Evolutionary conservation across 2,329 filamentous ascomycete species (phyloP), one percentile per base, ranked within the genome.

Genomic region (Cercospora beticola): DNA sequence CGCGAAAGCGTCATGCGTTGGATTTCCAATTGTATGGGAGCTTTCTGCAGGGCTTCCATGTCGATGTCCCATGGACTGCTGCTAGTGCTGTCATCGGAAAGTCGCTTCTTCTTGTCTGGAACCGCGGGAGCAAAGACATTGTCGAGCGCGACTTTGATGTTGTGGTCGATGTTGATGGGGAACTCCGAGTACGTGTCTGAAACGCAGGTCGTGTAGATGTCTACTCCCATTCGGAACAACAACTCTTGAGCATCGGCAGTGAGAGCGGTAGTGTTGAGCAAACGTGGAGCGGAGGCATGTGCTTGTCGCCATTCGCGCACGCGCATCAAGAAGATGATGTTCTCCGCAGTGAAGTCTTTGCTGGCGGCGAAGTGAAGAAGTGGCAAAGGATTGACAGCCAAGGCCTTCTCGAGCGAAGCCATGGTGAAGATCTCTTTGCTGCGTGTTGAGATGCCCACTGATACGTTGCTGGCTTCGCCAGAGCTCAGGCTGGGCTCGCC

Each of bases 311-410:
- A 90, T 67, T 84, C 82, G 2, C 83, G 81, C 8, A 90, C 84
- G 49, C 83, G 81, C 8, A 84, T 86, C 5, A 91, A 79, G 76
- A 91, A 91, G 58, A 88, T 85, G 71, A 91, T 88, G 75, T 92
- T 92, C 76, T 92, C 89, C 14, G 88, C 89, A 0, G 89, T 90
- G 75, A 91, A 91, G 72, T 91, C 89, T 40, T 85, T 83, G 0
- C 86, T 81, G 0, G 89, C 88, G 0, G 89, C 89, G 76, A 90
- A 92, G 63, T 87, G 79, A 66, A 89, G 86, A 0, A 92, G 82
- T 0, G 87, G 86, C 4, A 83, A 81, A 0, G 87, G 86, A 75
- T 90, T 89, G 61, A 83, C 82, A 64, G 84, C 81, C 0, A 92
- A 81, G 4, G 88, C 86, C 68, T 86, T 82, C 70, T 91, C 88